phyloP scores from a whole-genome alignment of 2,329 filamentous ascomycete species.

The Botrytis sinoallii region DNA sequence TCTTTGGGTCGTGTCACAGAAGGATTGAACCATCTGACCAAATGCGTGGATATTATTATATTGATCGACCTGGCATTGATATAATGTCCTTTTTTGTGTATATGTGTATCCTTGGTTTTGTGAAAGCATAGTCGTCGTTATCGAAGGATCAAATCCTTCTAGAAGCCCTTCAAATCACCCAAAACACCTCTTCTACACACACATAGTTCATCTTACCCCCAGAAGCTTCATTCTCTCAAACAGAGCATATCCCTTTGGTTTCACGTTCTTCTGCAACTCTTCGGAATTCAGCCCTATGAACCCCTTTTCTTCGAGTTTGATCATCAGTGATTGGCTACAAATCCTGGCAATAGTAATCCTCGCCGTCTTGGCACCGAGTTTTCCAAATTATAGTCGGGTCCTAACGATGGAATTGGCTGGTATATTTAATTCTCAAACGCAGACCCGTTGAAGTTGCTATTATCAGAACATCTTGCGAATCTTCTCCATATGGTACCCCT shows the following conservation, averaged over 20 bases:
- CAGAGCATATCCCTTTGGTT: slow-evolving; percentile 4
- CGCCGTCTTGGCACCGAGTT: slow-evolving; percentile 1
- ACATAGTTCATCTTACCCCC: neutral
- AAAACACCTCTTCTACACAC: neutral
- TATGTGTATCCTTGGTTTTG: neutral
- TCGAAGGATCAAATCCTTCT: slow-evolving; percentile 12
- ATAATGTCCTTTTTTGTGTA: neutral
- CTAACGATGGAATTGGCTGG: slow-evolving; percentile 4
- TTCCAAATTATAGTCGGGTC: neutral
- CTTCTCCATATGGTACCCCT: neutral
- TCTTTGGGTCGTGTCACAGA: slow-evolving; percentile 17
- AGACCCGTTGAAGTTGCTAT: slow-evolving; percentile 6
- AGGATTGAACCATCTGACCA: slow-evolving; percentile 18
- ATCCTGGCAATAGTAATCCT: slow-evolving; percentile 3
- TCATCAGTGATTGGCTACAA: neutral
- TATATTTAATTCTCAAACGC: slow-evolving; percentile 13
- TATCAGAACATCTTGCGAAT: slow-evolving; percentile 12
- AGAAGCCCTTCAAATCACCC: slow-evolving; percentile 1
- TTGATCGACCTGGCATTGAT: neutral
- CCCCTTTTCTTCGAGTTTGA: neutral
- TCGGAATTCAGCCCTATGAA: slow-evolving; percentile 20
- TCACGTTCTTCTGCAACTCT: slow-evolving; percentile 13
- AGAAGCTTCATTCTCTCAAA: slow-evolving; percentile 1
- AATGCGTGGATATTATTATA: neutral
- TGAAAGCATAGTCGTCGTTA: neutral